Evolutionary conservation across 306 rosid species (phyloP), one percentile per base, ranked within the genome.

Genomic region (Prunus salicina): DNA sequence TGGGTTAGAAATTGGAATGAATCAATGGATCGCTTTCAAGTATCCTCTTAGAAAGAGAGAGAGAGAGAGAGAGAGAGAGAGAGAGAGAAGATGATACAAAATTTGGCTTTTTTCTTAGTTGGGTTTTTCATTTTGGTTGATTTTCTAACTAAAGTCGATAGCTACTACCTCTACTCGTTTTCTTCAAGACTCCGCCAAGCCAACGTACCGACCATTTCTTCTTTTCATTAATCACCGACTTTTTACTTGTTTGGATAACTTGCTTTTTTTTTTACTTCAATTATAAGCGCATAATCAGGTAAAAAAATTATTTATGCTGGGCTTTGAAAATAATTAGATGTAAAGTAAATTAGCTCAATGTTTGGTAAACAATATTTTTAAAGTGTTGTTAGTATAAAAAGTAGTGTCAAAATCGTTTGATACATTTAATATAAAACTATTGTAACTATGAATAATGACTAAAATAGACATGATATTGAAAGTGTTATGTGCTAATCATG

Each of bases 1-100:
- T 57, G 72, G 86, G 88, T 72, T 76, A 69, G 79, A 1, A 6
- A 1, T 38, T 38, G 7, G 9, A 7, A 38, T 38, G 9, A 80
- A 84, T 82, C 87, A 81, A 76, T 76, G 89, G 63, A 86, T 79
- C 83, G 82, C 57, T 65, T 78, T 80, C 76, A 50, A 43, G 27
- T 49, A 30, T 67, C 73, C 38, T 6, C 43, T 32, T 5, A 32
- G 43, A n/a, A n/a, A n/a, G n/a, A n/a, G n/a, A n/a, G n/a, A n/a
- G n/a, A n/a, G n/a, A 34, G 8, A 38, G 43, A 28, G 62, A 43
- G 14, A n/a, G 25, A n/a, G 16, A 20, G 38, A 32, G 38, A 32
- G 41, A 28, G 62, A 43, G 25, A 72, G 4, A 34, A 4, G 25
- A 20, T 41, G 11, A 63, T 69, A 20, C 80, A 75, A 81, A 76